Conservation (phyloP, 2,329 filamentous ascomycete species). For the Fusarium euwallaceae region DNA sequence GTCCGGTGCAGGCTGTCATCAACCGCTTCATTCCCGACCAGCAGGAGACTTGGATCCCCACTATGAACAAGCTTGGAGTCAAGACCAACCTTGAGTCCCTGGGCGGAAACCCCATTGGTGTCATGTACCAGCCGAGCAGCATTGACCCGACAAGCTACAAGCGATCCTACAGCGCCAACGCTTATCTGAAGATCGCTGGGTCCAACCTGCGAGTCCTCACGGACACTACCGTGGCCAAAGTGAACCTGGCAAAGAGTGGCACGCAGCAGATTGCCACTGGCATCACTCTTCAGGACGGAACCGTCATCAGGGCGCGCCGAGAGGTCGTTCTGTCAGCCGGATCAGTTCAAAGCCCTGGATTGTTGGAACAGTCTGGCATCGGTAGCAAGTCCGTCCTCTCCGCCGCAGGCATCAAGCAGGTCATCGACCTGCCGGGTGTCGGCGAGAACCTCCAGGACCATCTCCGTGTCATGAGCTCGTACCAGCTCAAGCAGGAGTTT, state of each 20-base stretch:
- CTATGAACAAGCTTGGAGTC: conserved; percentile 57
- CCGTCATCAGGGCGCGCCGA: neutral
- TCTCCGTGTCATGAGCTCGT: conserved; percentile 48
- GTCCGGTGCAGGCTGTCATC: conserved; percentile 44
- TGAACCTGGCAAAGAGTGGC: conserved; percentile 29
- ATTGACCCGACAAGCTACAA: conserved; percentile 59
- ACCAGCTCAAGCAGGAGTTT: conserved; percentile 45
- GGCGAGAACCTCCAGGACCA: conserved; percentile 22
- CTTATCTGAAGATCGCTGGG: conserved; percentile 57
- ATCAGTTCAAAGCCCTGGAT: conserved; percentile 24
- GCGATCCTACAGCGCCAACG: conserved; percentile 61
- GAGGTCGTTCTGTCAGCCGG: conserved; percentile 30
- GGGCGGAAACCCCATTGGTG: conserved; percentile 60
- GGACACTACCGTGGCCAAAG: conserved; percentile 37
- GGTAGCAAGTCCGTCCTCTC: conserved; percentile 17
- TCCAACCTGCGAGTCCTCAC: conserved; percentile 53
- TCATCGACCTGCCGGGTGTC: conserved; percentile 19
- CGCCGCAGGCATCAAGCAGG: conserved; percentile 12
- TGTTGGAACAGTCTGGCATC: conserved; percentile 27
- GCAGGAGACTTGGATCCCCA: conserved; percentile 58
- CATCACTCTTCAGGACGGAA: conserved; percentile 25
- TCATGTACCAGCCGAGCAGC: conserved; percentile 62
- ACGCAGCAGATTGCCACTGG: conserved; percentile 41
- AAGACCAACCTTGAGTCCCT: conserved; percentile 57
- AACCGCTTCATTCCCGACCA: conserved; percentile 60